A percentile compares a stretch with the other conserved stretches of the same genome.
Evolutionary conservation across 805 yeast genomes (phyloP).

Genomic region (Candida arabinofermentans): DNA sequence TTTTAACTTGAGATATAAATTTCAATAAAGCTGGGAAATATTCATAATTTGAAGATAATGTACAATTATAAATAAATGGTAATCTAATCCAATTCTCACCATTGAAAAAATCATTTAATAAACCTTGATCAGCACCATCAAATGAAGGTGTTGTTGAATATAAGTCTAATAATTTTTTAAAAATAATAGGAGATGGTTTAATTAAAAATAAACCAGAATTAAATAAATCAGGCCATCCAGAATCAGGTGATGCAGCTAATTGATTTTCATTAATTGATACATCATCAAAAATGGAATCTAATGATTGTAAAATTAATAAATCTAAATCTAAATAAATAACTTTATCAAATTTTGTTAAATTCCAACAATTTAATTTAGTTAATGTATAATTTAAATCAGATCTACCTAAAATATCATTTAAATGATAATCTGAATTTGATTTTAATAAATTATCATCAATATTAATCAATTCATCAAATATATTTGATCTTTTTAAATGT

Average conservation of each 20-base stretch:
- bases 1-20: conserved; percentile 36
- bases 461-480: conserved; percentile 18
- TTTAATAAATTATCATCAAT: conserved; percentile 20
- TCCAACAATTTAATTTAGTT: conserved; percentile 58
- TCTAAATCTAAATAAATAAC: conserved; percentile 65
- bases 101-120: conserved; percentile 70
- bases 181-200: conserved; percentile 46
- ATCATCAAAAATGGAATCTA: conserved; percentile 28
- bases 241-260: conserved; percentile 64
- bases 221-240: conserved; percentile 91
- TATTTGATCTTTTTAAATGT: conserved; percentile 8
- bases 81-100: conserved; percentile 55
- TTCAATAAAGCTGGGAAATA: conserved; percentile 31
- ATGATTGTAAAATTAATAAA: conserved; percentile 36
- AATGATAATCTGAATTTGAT: conserved; percentile 16
- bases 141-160: conserved; percentile 36
- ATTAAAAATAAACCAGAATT: conserved; percentile 72
- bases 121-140: conserved; percentile 94
- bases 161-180: conserved; percentile 35
- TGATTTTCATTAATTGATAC: conserved; percentile 24
- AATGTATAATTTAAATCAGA: conserved; percentile 34
- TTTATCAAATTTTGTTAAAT: conserved; percentile 36
- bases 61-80: conserved; percentile 83
- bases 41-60: conserved; percentile 39
- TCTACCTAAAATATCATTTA: conserved; percentile 23